phyloP scores from a whole-genome alignment of 768 basidiomycete species.

The Pisolithus orientalis region DNA sequence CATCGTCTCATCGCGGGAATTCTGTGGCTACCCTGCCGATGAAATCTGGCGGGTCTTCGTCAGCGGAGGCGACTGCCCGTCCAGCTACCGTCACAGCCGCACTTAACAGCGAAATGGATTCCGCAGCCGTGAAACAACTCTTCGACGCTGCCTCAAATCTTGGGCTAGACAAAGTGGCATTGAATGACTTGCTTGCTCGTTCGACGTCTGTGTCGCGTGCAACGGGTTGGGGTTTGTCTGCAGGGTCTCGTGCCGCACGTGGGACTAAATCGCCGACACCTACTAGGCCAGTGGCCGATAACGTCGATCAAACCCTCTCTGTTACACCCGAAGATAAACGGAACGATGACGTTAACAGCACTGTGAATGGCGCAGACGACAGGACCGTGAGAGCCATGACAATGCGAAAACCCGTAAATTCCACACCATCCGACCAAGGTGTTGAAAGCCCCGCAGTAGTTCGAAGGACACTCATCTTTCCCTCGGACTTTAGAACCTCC shows the following conservation, averaged over 20 bases:
- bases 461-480: slow-evolving; percentile 74
- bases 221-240: slow-evolving; percentile 39
- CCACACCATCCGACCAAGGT: slow-evolving; percentile 23
- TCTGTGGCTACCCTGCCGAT: slow-evolving; percentile 16
- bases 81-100: slow-evolving; percentile 21
- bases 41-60: slow-evolving; percentile 1
- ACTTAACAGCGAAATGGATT: slow-evolving; percentile 30
- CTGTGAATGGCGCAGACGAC: slow-evolving; percentile 23
- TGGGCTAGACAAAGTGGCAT: slow-evolving; percentile 64
- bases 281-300: slow-evolving; percentile 9
- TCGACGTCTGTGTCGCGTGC: slow-evolving; percentile 60
- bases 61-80: slow-evolving; percentile 13
- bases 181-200: slow-evolving; percentile 67
- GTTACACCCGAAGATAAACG: slow-evolving; percentile 18
- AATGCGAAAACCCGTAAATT: slow-evolving; percentile 17
- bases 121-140: slow-evolving; percentile 59
- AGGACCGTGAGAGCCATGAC: slow-evolving; percentile 24
- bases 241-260: slow-evolving; percentile 13
- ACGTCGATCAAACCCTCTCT: slow-evolving; percentile 10
- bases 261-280: slow-evolving; percentile 18
- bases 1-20: slow-evolving; percentile 29
- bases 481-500: slow-evolving; percentile 58
- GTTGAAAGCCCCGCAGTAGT: slow-evolving; percentile 47
- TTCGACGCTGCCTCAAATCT: slow-evolving; percentile 72
- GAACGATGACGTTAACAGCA: slow-evolving; percentile 24